Evolutionary conservation across 371 early-diverging fungal species (phyloP).

Genomic region (Rhizopus microsporus): DNA sequence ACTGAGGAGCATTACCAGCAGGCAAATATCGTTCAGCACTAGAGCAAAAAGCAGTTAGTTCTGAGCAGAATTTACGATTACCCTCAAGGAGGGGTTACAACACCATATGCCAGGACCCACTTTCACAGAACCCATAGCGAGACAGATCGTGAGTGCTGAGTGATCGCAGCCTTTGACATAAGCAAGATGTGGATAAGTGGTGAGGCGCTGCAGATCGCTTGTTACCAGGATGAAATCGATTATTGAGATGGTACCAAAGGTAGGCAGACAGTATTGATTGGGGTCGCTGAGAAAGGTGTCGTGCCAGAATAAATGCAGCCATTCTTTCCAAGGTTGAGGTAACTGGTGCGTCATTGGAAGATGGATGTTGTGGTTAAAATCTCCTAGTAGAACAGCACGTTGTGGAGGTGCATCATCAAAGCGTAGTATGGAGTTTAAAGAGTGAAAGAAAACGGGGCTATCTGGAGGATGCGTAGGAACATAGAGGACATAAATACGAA

Average conservation of each 20-base stretch:
- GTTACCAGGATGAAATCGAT: not conserved
- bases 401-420: not conserved
- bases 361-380: constrained; percentile 3
- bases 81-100: no score
- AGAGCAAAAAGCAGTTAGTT: no score
- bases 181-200: not conserved
- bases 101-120: not conserved
- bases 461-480: not conserved
- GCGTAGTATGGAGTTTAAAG: not conserved
- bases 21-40: no score
- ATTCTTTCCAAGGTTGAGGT: not conserved
- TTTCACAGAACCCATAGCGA: not conserved
- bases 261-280: not conserved
- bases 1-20: no score
- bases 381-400: constrained; percentile 3
- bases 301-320: not conserved
- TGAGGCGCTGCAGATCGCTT: not conserved
- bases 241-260: not conserved
- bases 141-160: not conserved
- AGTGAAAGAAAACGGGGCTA: not conserved
- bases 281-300: not conserved
- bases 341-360: not conserved
- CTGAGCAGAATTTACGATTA: no score
- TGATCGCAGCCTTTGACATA: not conserved
- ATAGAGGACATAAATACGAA: constrained; percentile 6